A percentile compares a stretch with the other conserved stretches of the same genome.
Conservation (phyloP, 805 yeast genomes). For the Metschnikowia orientalis region DNA sequence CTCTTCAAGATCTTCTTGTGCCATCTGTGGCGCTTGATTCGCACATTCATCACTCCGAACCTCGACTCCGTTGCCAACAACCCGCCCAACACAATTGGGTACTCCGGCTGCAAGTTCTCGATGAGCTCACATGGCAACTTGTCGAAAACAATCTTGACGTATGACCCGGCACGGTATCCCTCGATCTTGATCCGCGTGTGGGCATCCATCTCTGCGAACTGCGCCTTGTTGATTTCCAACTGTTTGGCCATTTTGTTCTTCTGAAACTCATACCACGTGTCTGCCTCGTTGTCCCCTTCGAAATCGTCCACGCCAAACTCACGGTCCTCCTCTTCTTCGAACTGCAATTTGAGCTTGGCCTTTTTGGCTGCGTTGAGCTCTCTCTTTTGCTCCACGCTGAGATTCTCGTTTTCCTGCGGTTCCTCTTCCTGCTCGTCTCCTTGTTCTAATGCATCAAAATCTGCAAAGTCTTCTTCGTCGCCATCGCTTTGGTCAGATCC, state of each 20-base stretch:
- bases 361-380: conserved; percentile 82
- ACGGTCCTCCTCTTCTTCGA: conserved; percentile 72
- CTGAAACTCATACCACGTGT: conserved; percentile 96
- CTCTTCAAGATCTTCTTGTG: conserved; percentile 93
- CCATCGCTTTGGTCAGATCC: conserved; percentile 24
- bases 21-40: conserved; percentile 98
- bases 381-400: conserved; percentile 70
- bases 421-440: conserved; percentile 42
- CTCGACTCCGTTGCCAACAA: conserved; percentile 84
- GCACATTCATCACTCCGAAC: conserved; percentile 87
- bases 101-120: conserved; percentile 78
- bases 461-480: conserved; percentile 44
- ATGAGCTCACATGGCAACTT: conserved; percentile 84
- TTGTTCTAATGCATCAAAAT: conserved; percentile 50
- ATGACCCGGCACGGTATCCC: conserved; percentile 91
- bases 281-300: conserved; percentile 68
- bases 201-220: conserved; percentile 65
- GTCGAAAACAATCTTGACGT: conserved; percentile 84
- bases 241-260: conserved; percentile 97
- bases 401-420: conserved; percentile 29
- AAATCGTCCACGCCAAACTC: conserved; percentile 74
- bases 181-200: conserved; percentile 78
- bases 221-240: conserved; percentile 85
- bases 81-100: conserved; percentile 88
- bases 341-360: conserved; percentile 81